These are phyloP conservation scores for Aspergillus niger DNA, from an alignment of 2,329 filamentous ascomycete genomes.

Conservation along the genomic window DNA sequence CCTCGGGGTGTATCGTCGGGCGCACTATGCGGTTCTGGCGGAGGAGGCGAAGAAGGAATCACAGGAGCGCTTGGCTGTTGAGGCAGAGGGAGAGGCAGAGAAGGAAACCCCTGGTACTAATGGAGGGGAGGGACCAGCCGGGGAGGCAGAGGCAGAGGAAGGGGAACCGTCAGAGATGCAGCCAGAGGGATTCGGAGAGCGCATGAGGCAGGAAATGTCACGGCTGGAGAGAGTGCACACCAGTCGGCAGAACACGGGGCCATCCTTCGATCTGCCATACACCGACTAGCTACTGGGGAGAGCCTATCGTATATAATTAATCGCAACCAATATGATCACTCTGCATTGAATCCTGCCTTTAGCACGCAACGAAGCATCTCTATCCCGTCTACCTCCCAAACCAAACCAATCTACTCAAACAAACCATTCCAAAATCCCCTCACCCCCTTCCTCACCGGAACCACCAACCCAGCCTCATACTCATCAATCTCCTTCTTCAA, in stretches of 20 bases:
- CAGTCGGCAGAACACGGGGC: neutral
- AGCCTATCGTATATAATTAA: neutral
- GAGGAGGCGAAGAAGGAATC: constrained; percentile 5
- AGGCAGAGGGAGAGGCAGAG: neutral
- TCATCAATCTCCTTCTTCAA: constrained; percentile 31
- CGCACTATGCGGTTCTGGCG: constrained; percentile 11
- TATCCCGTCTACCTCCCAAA: neutral
- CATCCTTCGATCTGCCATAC: constrained; percentile 9
- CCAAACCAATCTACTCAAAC: constrained; percentile 9
- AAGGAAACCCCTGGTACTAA: neutral
- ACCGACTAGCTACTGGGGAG: neutral
- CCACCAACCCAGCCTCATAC: constrained; percentile 21
- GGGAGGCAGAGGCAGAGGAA: neutral
- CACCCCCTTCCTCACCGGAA: neutral
- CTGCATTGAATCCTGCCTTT: neutral
- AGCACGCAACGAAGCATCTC: neutral
- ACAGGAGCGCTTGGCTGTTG: constrained; percentile 2
- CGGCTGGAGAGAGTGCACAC: neutral
- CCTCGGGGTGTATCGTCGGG: constrained; percentile 14
- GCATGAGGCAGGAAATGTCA: constrained; percentile 6
- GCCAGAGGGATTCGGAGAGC: neutral
- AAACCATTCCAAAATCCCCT: constrained; percentile 5
- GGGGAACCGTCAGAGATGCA: neutral
- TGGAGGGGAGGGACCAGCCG: neutral
- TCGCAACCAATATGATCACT: neutral